Evolutionary conservation across 768 basidiomycete species (phyloP).

Genomic region (Mycena crocata): DNA sequence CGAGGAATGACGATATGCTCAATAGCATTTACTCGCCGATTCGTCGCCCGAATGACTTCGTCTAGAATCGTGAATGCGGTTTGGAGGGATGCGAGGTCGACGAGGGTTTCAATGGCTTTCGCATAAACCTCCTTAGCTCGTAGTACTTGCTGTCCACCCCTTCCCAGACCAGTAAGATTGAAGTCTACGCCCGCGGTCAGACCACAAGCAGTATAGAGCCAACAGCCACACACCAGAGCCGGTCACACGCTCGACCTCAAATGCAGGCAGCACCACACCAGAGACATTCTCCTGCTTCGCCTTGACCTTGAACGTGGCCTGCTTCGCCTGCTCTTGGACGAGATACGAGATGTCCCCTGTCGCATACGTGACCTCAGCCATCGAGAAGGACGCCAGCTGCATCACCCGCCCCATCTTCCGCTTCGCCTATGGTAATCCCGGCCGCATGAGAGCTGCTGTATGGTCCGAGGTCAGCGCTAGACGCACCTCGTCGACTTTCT

Average conservation of each 20-base stretch:
- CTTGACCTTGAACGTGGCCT: conserved; percentile 92
- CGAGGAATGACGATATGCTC: conserved; percentile 97
- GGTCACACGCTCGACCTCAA: conserved; percentile 88
- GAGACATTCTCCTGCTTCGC: conserved; percentile 98
- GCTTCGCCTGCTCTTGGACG: conserved; percentile 94
- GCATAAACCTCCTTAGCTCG: conserved; percentile 97
- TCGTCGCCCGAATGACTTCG: conserved; percentile 99
- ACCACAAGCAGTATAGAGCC: not conserved
- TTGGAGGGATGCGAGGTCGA: conserved; percentile 96
- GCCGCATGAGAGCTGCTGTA: conserved; percentile 23
- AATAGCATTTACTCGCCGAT: conserved; percentile 98
- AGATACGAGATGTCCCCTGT: conserved; percentile 98
- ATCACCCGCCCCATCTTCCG: conserved; percentile 99
- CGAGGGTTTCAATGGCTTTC: conserved; percentile 96
- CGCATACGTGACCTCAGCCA: conserved; percentile 98
- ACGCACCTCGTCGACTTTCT: conserved; percentile 95
- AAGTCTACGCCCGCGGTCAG: conserved; percentile 69
- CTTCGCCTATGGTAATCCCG: conserved; percentile 97
- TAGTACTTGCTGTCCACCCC: conserved; percentile 96
- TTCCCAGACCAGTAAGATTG: conserved; percentile 95
- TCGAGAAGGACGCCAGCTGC: conserved; percentile 98
- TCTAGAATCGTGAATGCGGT: conserved; percentile 99
- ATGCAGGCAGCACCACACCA: conserved; percentile 94
- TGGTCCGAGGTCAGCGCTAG: conserved; percentile 6
- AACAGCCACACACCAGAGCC: conserved; percentile 73